Evolutionary conservation across 2,329 filamentous ascomycete species (phyloP).

Genomic region (Colletotrichum euphorbiae): DNA sequence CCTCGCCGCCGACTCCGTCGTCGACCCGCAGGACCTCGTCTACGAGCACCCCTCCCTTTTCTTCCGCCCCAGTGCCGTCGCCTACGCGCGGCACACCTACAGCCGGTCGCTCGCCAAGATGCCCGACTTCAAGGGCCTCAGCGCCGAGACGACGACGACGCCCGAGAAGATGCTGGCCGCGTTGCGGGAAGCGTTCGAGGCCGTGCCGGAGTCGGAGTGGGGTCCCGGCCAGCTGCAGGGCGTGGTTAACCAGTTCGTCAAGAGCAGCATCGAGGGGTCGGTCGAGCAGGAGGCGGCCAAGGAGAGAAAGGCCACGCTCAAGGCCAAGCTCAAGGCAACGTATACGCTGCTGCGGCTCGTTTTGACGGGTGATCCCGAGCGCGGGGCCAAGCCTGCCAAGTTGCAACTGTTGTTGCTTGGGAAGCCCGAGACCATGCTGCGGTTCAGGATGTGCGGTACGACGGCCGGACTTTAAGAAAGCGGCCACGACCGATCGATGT

Average conservation of each 20-base stretch:
- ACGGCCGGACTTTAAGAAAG: too few species aligned
- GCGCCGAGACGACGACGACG: not conserved
- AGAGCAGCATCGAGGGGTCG: not conserved
- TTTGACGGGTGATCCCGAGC: constrained; percentile 32
- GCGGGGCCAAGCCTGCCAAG: constrained; percentile 40
- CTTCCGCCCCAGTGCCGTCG: constrained; percentile 29
- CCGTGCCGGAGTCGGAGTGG: constrained; percentile 34
- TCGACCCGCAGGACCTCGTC: constrained; percentile 34
- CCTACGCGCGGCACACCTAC: constrained; percentile 15
- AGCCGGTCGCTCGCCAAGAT: constrained; percentile 19
- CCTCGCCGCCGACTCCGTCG: constrained; percentile 35
- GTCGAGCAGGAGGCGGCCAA: not conserved
- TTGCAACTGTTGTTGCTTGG: constrained; percentile 39
- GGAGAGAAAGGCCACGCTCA: not conserved
- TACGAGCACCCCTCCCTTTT: constrained; percentile 40
- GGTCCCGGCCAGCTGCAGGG: constrained; percentile 26
- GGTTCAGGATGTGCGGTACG: constrained; percentile 31
- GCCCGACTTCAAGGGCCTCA: not conserved
- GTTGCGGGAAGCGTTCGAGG: constrained; percentile 17
- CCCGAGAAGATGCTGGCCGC: constrained; percentile 20
- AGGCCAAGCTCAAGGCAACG: constrained; percentile 9
- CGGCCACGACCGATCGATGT: too few species aligned
- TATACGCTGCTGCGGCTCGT: constrained; percentile 36
- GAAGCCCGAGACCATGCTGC: constrained; percentile 33
- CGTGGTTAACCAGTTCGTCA: constrained; percentile 24